Percentiles rank a stretch among this genome's conserved stretches.
Conservation (phyloP, 495 filamentous ascomycete species). For the Penicillium parvum region DNA sequence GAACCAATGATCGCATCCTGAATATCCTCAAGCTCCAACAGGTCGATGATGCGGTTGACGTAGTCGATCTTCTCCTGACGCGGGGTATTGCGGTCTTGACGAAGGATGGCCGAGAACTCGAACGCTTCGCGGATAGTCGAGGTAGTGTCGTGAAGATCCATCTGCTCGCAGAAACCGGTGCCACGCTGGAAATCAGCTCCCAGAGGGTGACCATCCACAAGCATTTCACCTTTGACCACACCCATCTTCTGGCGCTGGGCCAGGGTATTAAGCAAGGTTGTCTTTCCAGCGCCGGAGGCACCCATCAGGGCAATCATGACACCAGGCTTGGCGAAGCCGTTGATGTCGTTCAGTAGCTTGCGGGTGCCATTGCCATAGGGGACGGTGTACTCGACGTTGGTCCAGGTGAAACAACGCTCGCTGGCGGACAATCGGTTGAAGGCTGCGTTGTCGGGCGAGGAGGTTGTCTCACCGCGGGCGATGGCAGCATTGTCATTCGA, state of each 20-base stretch:
- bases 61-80: slow-evolving; percentile 55
- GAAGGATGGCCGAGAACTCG: slow-evolving; percentile 61
- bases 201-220: slow-evolving; percentile 70
- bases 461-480: slow-evolving; percentile 42
- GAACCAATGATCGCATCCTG: slow-evolving; percentile 51
- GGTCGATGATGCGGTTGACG: slow-evolving; percentile 56
- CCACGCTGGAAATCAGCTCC: slow-evolving; percentile 70
- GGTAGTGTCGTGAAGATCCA: slow-evolving; percentile 72
- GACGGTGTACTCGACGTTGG: slow-evolving; percentile 66
- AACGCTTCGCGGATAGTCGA: slow-evolving; percentile 63
- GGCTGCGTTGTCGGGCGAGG: slow-evolving; percentile 35
- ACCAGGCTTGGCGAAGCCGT: slow-evolving; percentile 77
- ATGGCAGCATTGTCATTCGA: slow-evolving; percentile 34
- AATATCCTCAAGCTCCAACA: slow-evolving; percentile 53
- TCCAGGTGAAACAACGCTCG: slow-evolving; percentile 73
- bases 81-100: slow-evolving; percentile 50
- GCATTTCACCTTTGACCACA: slow-evolving; percentile 66
- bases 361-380: slow-evolving; percentile 65
- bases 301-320: slow-evolving; percentile 79
- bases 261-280: slow-evolving; percentile 69
- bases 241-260: slow-evolving; percentile 73
- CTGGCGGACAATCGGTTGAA: slow-evolving; percentile 54
- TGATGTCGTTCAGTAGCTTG: slow-evolving; percentile 67
- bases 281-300: slow-evolving; percentile 80
- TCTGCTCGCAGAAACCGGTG: slow-evolving; percentile 84